Evolutionary conservation across 2,329 filamentous ascomycete species (phyloP), one percentile per base, ranked within the genome.

Genomic region (Zymoseptoria pseudotritici): DNA sequence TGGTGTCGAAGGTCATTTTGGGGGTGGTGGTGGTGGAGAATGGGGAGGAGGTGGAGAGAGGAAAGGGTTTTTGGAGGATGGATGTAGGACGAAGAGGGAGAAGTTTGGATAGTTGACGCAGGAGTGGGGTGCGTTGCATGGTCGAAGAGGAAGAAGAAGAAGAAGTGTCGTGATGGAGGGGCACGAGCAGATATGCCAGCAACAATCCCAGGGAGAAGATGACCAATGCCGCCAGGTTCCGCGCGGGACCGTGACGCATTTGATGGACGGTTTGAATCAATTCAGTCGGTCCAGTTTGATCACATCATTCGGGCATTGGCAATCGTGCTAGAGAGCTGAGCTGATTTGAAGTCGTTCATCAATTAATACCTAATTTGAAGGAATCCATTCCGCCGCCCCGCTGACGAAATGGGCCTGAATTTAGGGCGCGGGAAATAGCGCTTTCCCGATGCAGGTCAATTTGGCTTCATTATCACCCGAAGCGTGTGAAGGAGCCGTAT

Each of bases 1-100:
- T 65, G 42, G 51, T 63, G 54, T 69, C 74, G 67, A 69, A 69
- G 55, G 75, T 69, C 76, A 79, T 79, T 31, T 63, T 74, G 62
- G 70, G 10, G 11, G 36, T 5, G 36, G 31, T 36, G 29, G 36
- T 42, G 36, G 36, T 42, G 36, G 36, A 42, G 36, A 42, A 42
- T 1, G 8, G 13, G 36, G 36, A 13, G 10, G 36, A 42, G 11
- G 36, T 4, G 1, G 36, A 42, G 36, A 11, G 13, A 17, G 36
- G 10, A 3, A 17, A 42, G 17, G 36, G 11, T 17, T 42, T 42
- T 17, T 42, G 36, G 4, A 17, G 11, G 17, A 5, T 5, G 36
- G 17, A 42, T 42, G 36, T 17, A 5, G 36, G 36, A 42, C 36
- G 36, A 10, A 42, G 36, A 3, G 36, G 36, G 3, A 42, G 17